Percentiles rank a stretch among this genome's conserved stretches.
These are phyloP conservation scores for Beauveria varroae DNA, from an alignment of 2,329 filamentous ascomycete genomes.

Conservation along the genomic window DNA sequence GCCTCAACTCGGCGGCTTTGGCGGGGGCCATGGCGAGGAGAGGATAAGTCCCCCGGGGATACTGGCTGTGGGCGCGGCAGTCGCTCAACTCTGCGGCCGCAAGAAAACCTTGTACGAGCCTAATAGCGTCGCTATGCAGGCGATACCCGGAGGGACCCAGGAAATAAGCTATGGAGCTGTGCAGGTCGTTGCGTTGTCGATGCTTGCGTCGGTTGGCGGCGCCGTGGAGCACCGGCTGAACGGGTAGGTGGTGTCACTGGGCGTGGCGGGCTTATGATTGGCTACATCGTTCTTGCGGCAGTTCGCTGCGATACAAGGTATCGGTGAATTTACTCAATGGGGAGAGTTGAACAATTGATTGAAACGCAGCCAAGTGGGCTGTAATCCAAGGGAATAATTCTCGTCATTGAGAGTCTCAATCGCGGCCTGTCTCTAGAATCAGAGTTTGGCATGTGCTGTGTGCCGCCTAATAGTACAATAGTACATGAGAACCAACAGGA, in stretches of 20 bases:
- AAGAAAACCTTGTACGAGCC: not conserved
- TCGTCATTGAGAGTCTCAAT: too few relatives aligned
- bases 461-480: too few relatives aligned
- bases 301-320: not conserved
- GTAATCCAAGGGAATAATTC: too few relatives aligned
- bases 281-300: constrained; percentile 7
- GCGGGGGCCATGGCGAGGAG: not conserved
- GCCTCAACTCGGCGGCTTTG: not conserved
- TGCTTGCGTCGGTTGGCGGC: constrained; percentile 1
- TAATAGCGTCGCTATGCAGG: not conserved
- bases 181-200: constrained; percentile 8
- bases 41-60: not conserved
- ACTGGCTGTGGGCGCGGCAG: not conserved
- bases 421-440: too few relatives aligned
- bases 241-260: not conserved
- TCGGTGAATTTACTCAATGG: not conserved
- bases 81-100: not conserved
- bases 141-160: not conserved
- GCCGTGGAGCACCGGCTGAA: not conserved
- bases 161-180: constrained; percentile 8
- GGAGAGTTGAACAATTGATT: too few relatives aligned
- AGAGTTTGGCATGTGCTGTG: too few relatives aligned
- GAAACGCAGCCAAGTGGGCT: too few relatives aligned
- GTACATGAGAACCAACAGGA: too few relatives aligned
- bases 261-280: not conserved